Base-by-base conservation (phyloP, 129 eudicot species). In the Rutidosis leptorrhynchoides region DNA sequence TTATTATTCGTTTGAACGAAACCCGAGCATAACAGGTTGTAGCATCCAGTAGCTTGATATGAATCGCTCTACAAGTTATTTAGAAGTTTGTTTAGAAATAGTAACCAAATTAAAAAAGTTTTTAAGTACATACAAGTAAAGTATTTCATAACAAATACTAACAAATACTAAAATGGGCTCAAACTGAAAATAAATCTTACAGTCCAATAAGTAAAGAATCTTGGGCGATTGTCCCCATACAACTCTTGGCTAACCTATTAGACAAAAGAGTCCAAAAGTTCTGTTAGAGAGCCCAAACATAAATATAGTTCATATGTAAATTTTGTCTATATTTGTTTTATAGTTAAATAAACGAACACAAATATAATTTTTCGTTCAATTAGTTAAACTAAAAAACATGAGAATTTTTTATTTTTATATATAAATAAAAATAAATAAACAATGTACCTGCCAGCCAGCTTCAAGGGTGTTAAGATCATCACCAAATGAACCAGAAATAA, bases 191-290 rank as follows among this genome's bases (percentile, higher is more conserved):
- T 15, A 24, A 35, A 40, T 74, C 88, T 89, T 79, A 89, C 99
- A 12, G 96, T 93, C 99, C 99, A 93, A 62, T 93, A 93, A 15
- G 96, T 93, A 78, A 93, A 93, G 83, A 93, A 93, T 75, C 99
- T 84, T 12, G 99, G 96, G 24, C 84, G 82, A 61, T 68, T 86
- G 83, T 93, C 99, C 37, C 99, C 95, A 75, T 93, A 93, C 51
- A 93, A 82, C 81, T 86, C 96, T 24, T 96, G 99, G 65, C 96
- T 93, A 72, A 93, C 96, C 99, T 93, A 87, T 77, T 57, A 29
- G 14, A 40, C 46, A 54, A 12, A 65, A 20, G 5, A 29, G 29
- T 70, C 28, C n/a, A 71, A 77, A n/a, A n/a, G 67, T 46, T 73
- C 65, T 19, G 35, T 37, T 26, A 24, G 53, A 24, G 14, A 53